These are phyloP conservation scores for Hypoxylon fuscum DNA, from an alignment of 495 filamentous ascomycete genomes.

Conservation along the genomic window DNA sequence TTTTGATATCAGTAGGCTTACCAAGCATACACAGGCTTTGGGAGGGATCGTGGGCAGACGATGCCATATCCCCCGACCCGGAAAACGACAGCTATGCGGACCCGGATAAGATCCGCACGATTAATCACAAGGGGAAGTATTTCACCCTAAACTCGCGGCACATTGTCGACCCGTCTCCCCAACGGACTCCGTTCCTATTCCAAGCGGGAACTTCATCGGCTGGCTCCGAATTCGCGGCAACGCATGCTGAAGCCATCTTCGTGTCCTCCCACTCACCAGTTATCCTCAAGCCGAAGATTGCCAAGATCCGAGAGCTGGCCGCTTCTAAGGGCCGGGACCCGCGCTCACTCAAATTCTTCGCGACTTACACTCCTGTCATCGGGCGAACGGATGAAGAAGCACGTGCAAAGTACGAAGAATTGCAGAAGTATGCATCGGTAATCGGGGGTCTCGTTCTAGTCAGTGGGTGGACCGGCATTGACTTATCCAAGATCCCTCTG, in stretches of 20 bases:
- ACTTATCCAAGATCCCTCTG: conserved; percentile 63
- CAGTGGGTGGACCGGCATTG: conserved; percentile 70
- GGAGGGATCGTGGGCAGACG: conserved; percentile 68
- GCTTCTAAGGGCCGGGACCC: conserved; percentile 63
- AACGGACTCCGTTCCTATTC: conserved; percentile 70
- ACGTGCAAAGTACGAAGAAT: conserved; percentile 59
- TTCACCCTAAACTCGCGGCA: conserved; percentile 61
- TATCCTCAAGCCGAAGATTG: conserved; percentile 61
- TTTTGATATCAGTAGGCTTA: neutral
- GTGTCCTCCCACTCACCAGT: conserved; percentile 63
- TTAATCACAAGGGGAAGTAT: conserved; percentile 68
- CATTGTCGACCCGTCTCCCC: conserved; percentile 68
- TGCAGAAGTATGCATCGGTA: conserved; percentile 60
- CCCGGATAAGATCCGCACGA: conserved; percentile 64
- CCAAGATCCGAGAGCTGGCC: conserved; percentile 63
- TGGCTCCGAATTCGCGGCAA: conserved; percentile 65
- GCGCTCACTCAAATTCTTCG: conserved; percentile 67
- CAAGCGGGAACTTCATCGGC: conserved; percentile 70
- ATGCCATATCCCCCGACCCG: conserved; percentile 60
- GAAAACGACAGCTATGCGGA: conserved; percentile 62
- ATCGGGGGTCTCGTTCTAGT: conserved; percentile 68
- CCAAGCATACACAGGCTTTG: conserved; percentile 55
- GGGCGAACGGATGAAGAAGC: conserved; percentile 67
- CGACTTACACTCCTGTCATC: conserved; percentile 65
- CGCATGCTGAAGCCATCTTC: conserved; percentile 72